Conservation (phyloP, 2,329 filamentous ascomycete genomes). For the Talaromyces sp. region DNA sequence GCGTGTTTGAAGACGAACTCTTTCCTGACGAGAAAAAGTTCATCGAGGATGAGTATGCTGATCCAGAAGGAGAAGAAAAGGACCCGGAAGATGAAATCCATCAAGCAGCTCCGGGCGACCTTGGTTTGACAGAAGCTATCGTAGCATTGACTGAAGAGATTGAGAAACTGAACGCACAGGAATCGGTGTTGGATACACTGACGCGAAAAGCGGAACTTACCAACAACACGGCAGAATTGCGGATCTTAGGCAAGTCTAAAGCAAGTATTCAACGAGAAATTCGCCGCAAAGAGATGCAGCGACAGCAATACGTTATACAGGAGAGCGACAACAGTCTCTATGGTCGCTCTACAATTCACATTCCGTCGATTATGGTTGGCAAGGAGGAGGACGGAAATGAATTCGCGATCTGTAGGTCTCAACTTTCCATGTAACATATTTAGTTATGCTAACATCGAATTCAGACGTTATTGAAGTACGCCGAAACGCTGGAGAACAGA, state of each 20-base stretch:
- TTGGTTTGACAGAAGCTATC: conserved; percentile 91
- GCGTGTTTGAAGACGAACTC: conserved; percentile 92
- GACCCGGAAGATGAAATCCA: conserved; percentile 79
- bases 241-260: conserved; percentile 90
- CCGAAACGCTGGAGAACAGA: conserved; percentile 85
- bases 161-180: conserved; percentile 80
- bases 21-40: conserved; percentile 82
- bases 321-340: conserved; percentile 98
- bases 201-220: conserved; percentile 93
- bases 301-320: conserved; percentile 94
- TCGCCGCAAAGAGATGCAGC: conserved; percentile 86
- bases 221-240: conserved; percentile 89
- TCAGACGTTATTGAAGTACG: conserved; percentile 82
- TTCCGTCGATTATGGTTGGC: conserved; percentile 89
- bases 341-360: conserved; percentile 81
- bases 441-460: neutral
- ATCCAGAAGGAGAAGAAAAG: conserved; percentile 59
- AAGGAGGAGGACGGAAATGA: conserved; percentile 90
- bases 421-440: neutral
- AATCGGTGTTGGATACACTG: conserved; percentile 85
- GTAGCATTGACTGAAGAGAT: conserved; percentile 84
- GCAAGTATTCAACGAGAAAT: conserved; percentile 90
- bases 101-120: conserved; percentile 88
- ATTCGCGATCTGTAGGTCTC: conserved; percentile 70
- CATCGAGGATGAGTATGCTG: conserved; percentile 79